Base-by-base conservation (phyloP, 371 early-diverging fungal species). In the Smittium culicis region DNA sequence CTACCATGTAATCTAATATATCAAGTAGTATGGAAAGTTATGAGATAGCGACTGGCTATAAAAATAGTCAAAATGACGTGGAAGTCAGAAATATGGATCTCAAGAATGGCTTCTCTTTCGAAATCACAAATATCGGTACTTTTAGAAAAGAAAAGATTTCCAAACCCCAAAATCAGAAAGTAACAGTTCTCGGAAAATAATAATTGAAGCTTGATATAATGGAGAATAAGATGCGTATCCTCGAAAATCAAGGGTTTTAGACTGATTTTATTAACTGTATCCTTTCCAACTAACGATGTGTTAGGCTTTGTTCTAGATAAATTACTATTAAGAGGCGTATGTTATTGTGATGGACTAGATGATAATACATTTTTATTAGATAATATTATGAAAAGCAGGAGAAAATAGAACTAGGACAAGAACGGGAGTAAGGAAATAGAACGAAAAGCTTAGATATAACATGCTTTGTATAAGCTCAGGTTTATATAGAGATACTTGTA, bases 1-100 rank as follows among this genome's bases (percentile, higher is more conserved):
- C 73, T 68, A 55, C 70, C 74, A 0, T 72, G 75, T 73, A 54
- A 66, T 29, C 35, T 77, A 33, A 70, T 79, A 20, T 72, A 71
- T 0, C 58, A 60, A 61, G 69, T 70, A 2, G 34, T 76, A 0
- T 65, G 54, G 16, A 69, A 77, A 66, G 25, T 79, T 14, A 31
- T 61, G 25, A 14, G 31, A 27, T 66, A 75, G 24, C 30, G 54
- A 1, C 1, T 27, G 16, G 30, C 55, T 1, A 62, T 28, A 3
- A 66, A 30, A 3, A 65, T 34, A 35, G 62, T 24, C 57, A 56
- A 1, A 64, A 64, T 16, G 16, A 59, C 16, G 28, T 27, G 60
- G 20, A 45, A 45, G 5, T 45, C 5, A 11, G 45, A 5, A 45
- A 45, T 45, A 45, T 45, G 5, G 5, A 11, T 45, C 45, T 20